Evolutionary conservation across 768 basidiomycete genomes (phyloP).

Genomic region (Udeniomyces megalosporus): DNA sequence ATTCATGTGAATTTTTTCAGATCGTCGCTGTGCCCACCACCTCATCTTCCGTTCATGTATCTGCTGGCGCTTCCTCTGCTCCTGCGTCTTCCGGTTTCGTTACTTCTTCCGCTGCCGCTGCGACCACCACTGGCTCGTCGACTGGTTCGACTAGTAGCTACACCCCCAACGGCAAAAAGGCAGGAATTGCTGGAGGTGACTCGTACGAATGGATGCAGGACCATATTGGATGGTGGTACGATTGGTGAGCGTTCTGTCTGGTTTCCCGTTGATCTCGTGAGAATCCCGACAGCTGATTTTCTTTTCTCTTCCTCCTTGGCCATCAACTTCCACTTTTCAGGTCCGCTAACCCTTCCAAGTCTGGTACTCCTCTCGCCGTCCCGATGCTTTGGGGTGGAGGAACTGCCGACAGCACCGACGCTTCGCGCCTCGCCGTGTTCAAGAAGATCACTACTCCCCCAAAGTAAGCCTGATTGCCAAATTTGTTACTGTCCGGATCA

Average conservation of each 20-base stretch:
- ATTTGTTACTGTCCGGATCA: no score
- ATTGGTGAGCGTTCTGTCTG: slow-evolving; percentile 16
- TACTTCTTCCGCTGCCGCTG: not conserved
- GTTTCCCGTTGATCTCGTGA: not conserved
- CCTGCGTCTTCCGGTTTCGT: not conserved
- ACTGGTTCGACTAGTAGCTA: not conserved
- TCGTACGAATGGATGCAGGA: slow-evolving; percentile 19
- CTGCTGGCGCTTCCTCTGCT: not conserved
- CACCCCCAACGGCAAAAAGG: slow-evolving; percentile 10
- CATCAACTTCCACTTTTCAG: not conserved
- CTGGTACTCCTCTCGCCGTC: not conserved
- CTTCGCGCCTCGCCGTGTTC: slow-evolving; percentile 24
- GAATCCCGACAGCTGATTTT: not conserved
- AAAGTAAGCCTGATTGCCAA: no score
- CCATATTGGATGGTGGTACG: slow-evolving; percentile 29
- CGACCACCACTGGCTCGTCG: not conserved
- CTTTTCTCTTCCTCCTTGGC: not conserved
- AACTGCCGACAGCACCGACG: slow-evolving; percentile 22
- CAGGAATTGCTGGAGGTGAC: slow-evolving; percentile 26
- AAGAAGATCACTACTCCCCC: slow-evolving; percentile 23
- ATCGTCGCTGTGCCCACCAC: not conserved
- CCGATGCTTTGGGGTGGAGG: slow-evolving; percentile 17
- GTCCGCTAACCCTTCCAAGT: not conserved
- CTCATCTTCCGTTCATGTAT: not conserved
- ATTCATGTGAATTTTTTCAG: not conserved